These are phyloP conservation scores for Bjerkandera adusta DNA, from an alignment of 1,284 basidiomycete species.

Conservation along the genomic window DNA sequence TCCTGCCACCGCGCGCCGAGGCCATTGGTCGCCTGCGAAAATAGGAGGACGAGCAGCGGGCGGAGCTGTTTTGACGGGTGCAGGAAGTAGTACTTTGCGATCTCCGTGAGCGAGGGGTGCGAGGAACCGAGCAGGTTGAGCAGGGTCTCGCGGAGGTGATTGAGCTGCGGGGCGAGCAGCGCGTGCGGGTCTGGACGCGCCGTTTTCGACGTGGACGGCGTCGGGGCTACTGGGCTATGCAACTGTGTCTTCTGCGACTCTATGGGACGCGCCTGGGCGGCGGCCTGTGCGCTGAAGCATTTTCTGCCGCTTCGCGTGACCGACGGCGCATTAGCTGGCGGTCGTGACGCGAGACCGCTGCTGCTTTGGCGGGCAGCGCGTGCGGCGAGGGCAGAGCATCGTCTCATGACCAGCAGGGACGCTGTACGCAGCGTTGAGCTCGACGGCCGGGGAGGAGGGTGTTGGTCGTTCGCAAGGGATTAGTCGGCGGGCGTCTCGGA, in stretches of 20 bases:
- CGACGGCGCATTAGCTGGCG: no score
- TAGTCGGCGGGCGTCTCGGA: constrained; percentile 11
- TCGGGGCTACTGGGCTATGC: constrained; percentile 14
- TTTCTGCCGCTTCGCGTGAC: constrained; percentile 26
- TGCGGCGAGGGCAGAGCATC: constrained; percentile 30
- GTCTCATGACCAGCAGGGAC: constrained; percentile 35
- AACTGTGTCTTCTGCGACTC: constrained; percentile 18
- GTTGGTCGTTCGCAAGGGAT: constrained; percentile 12
- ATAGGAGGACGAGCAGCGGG: constrained; percentile 88
- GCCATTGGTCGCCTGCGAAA: constrained; percentile 89
- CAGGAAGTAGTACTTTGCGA: constrained; percentile 93
- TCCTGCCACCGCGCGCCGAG: constrained; percentile 54
- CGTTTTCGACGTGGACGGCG: constrained; percentile 16
- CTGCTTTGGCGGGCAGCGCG: constrained; percentile 22
- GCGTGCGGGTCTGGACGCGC: constrained; percentile 58
- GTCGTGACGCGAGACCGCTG: no score
- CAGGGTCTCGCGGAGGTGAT: constrained; percentile 73
- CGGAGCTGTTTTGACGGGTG: constrained; percentile 89
- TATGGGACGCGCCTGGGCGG: constrained; percentile 23
- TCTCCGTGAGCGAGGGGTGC: constrained; percentile 83
- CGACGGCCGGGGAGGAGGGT: constrained; percentile 11
- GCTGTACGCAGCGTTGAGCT: constrained; percentile 19
- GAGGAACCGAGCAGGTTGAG: constrained; percentile 84
- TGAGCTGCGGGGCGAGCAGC: constrained; percentile 74
- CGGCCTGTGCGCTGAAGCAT: constrained; percentile 29